Percentiles rank a stretch among this genome's conserved stretches.
Conservation (phyloP, 306 rosid species). For the Cotoneaster glaucophyllus region DNA sequence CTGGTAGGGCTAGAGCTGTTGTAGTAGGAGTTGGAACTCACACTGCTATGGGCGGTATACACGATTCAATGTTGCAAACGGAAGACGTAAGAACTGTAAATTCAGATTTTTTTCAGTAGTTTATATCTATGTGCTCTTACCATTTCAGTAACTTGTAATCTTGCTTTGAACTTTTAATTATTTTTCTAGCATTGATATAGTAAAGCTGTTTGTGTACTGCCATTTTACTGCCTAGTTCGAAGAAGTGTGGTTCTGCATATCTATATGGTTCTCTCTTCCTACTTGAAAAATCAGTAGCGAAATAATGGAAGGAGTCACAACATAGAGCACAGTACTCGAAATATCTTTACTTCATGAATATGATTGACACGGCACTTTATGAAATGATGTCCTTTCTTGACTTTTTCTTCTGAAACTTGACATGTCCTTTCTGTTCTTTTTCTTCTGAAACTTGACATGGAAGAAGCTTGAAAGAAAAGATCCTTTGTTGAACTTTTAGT, state of each 20-base stretch:
- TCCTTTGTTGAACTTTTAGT: constrained; percentile 3
- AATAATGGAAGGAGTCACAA: background rate
- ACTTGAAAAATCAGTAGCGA: background rate
- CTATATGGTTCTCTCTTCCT: background rate
- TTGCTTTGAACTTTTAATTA: background rate
- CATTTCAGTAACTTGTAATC: background rate
- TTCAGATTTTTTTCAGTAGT: background rate
- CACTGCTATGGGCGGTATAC: constrained; percentile 96
- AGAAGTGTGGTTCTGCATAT: background rate
- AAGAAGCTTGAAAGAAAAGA: constrained; percentile 2
- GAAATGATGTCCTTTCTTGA: background rate
- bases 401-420: background rate
- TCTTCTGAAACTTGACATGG: background rate
- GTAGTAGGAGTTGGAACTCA: constrained; percentile 92
- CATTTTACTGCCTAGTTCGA: background rate
- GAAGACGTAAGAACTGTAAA: constrained; percentile 69
- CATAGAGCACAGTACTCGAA: background rate
- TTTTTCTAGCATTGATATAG: background rate
- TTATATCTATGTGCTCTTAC: background rate
- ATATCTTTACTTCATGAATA: background rate
- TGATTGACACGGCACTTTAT: too few relatives aligned
- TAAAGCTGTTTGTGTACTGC: background rate
- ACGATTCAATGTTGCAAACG: constrained; percentile 83
- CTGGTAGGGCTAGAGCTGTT: constrained; percentile 93
- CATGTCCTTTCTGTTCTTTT: too few relatives aligned